A percentile compares a stretch with the other conserved stretches of the same genome.
These are phyloP conservation scores for Pseudogymnoascus sp. DNA, from an alignment of 2,329 filamentous ascomycete genomes.

Conservation along the genomic window DNA sequence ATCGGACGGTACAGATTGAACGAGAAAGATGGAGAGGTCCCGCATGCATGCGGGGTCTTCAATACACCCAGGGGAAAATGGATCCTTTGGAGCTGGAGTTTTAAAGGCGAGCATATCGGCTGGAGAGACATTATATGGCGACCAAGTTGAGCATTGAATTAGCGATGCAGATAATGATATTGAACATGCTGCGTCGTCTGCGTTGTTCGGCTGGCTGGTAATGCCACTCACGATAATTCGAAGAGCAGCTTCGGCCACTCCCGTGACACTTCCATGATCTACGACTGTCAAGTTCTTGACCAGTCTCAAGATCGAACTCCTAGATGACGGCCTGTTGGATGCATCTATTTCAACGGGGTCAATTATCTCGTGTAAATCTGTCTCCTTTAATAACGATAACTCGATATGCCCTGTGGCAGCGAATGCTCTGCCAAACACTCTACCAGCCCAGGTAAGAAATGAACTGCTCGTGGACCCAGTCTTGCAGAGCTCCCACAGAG, in stretches of 20 bases:
- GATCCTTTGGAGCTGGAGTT: slow-evolving; percentile 10
- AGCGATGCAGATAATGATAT: slow-evolving; percentile 40
- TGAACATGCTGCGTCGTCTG: slow-evolving; percentile 11
- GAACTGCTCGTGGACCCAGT: slow-evolving; percentile 52
- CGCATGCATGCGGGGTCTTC: slow-evolving; percentile 49
- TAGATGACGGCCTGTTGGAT: slow-evolving; percentile 35
- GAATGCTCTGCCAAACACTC: slow-evolving; percentile 76
- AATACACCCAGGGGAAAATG: slow-evolving; percentile 28
- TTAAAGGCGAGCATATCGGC: slow-evolving; percentile 34
- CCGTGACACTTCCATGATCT: slow-evolving; percentile 45
- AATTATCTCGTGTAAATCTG: slow-evolving; percentile 34
- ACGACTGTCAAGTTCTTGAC: slow-evolving; percentile 54
- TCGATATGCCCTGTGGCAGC: slow-evolving; percentile 63
- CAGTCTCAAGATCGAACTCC: slow-evolving; percentile 51
- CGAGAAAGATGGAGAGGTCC: slow-evolving; percentile 52
- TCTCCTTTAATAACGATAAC: slow-evolving; percentile 50
- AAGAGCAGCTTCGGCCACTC: slow-evolving; percentile 52
- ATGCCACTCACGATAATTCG: slow-evolving; percentile 43
- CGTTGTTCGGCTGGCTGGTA: neutral
- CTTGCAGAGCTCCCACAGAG: slow-evolving; percentile 69
- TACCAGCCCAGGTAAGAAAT: slow-evolving; percentile 78
- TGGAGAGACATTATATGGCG: slow-evolving; percentile 43
- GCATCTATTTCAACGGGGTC: neutral
- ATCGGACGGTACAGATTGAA: slow-evolving; percentile 49
- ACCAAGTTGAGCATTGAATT: slow-evolving; percentile 48